Evolutionary conservation across 495 filamentous ascomycete species (phyloP).

Genomic region (Neurospora sublineolata): DNA sequence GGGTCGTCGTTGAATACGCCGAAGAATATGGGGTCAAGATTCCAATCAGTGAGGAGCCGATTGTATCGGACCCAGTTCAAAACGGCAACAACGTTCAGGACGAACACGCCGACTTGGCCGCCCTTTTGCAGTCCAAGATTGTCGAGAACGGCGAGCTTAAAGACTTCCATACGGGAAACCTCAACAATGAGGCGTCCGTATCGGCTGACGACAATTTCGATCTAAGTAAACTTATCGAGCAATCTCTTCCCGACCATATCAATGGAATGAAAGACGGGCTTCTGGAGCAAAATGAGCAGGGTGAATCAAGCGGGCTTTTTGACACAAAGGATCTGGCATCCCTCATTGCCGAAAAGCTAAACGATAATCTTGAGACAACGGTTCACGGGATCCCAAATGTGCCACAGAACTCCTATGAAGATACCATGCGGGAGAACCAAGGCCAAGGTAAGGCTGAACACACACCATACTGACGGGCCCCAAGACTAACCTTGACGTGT

Average conservation of each 20-base stretch:
- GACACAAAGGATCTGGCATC: constrained; percentile 14
- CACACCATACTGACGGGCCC: constrained; percentile 6
- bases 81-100: constrained; percentile 10
- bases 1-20: constrained; percentile 45
- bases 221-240: constrained; percentile 17
- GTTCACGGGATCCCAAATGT: constrained; percentile 11
- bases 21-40: constrained; percentile 30
- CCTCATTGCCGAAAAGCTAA: constrained; percentile 16
- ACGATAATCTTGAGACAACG: constrained; percentile 2
- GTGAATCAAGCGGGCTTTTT: constrained; percentile 2
- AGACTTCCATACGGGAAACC: not conserved
- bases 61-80: constrained; percentile 5
- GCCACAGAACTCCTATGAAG: not conserved
- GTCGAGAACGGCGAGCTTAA: constrained; percentile 3
- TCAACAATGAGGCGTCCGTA: not conserved
- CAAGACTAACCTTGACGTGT: not conserved
- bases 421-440: not conserved
- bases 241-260: constrained; percentile 10
- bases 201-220: constrained; percentile 5
- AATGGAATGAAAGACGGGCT: constrained; percentile 5
- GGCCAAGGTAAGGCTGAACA: not conserved
- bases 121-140: constrained; percentile 16
- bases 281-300: not conserved
- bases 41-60: constrained; percentile 20
- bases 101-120: constrained; percentile 23